Conservation (phyloP, 2,329 filamentous ascomycete genomes). For the Fusarium sp. region DNA sequence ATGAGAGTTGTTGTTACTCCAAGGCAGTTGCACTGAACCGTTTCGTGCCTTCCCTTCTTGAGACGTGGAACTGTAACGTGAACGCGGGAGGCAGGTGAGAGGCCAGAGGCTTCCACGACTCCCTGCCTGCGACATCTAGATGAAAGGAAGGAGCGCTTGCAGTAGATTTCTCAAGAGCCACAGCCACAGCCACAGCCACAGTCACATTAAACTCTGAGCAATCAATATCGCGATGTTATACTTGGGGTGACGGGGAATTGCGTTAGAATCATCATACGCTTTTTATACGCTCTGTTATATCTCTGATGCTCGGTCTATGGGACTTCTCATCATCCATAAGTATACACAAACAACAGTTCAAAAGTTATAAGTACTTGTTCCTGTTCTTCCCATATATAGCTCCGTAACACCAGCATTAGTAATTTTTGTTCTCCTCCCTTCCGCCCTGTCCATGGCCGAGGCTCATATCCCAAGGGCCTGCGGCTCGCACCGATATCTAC, state of each 20-base stretch:
- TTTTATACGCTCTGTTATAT: conserved; percentile 9
- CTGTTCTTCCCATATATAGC: conserved; percentile 6
- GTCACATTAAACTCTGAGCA: neutral
- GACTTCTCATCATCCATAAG: neutral
- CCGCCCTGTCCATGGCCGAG: neutral
- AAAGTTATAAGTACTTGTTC: neutral
- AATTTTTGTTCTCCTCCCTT: conserved; percentile 26
- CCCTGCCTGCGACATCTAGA: neutral
- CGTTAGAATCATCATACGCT: neutral
- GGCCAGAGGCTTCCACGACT: neutral
- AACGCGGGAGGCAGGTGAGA: neutral
- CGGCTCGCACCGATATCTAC: conserved; percentile 17
- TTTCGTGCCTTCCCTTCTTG: neutral
- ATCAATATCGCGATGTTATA: neutral
- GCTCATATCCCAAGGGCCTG: neutral
- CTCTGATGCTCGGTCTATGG: neutral
- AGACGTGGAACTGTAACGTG: conserved; percentile 1
- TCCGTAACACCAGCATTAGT: conserved; percentile 25
- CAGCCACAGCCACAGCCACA: neutral
- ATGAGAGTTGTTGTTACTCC: conserved; percentile 1
- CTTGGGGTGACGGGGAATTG: too few species aligned
- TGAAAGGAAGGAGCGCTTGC: neutral
- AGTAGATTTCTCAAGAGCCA: neutral
- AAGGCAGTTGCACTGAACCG: conserved; percentile 11
- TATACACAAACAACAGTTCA: conserved; percentile 7